phyloP scores from a whole-genome alignment of 139 green algal species.

The Chlorella sp. region DNA sequence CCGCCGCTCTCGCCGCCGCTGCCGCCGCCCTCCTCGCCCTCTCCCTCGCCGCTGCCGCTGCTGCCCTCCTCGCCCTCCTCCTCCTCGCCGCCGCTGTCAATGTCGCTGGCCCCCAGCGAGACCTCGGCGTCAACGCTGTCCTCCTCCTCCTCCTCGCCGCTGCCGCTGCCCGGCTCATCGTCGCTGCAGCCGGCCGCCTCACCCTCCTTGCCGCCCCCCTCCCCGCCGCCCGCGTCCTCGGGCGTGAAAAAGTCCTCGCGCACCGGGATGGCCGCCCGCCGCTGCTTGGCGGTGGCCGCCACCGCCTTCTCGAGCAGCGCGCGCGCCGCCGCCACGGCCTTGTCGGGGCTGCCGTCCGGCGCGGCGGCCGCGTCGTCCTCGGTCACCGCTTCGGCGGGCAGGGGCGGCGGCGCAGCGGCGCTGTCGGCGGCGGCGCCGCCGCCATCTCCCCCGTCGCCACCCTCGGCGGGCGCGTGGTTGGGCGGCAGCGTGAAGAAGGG shows the following conservation, averaged over 20 bases:
- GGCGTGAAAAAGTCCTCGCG: constrained; percentile 68
- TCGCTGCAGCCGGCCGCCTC: too few relatives aligned
- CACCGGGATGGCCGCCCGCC: constrained; percentile 60
- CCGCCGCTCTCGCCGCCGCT: constrained; percentile 40
- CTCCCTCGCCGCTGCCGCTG: constrained; percentile 29
- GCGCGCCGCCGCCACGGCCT: constrained; percentile 38
- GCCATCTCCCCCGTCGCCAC: background rate
- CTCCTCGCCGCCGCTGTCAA: constrained; percentile 17
- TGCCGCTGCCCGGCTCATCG: constrained; percentile 4
- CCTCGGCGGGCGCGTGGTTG: constrained; percentile 46
- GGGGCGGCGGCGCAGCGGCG: background rate
- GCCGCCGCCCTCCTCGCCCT: constrained; percentile 35
- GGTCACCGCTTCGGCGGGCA: constrained; percentile 12
- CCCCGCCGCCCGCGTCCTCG: constrained; percentile 56
- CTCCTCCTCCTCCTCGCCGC: constrained; percentile 19
- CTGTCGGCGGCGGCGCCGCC: constrained; percentile 1
- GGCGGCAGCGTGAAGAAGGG: constrained; percentile 95
- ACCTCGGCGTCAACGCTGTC: constrained; percentile 24
- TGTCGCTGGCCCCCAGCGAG: constrained; percentile 13
- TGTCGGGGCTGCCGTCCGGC: constrained; percentile 19
- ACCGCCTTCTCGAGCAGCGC: constrained; percentile 52
- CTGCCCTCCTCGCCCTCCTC: constrained; percentile 40
- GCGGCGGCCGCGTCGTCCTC: constrained; percentile 30
- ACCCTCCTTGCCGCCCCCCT: constrained; percentile 15
- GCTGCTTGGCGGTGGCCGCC: constrained; percentile 55